Conservation (phyloP, 805 yeast genomes). For the Candida nonsorbophila region DNA sequence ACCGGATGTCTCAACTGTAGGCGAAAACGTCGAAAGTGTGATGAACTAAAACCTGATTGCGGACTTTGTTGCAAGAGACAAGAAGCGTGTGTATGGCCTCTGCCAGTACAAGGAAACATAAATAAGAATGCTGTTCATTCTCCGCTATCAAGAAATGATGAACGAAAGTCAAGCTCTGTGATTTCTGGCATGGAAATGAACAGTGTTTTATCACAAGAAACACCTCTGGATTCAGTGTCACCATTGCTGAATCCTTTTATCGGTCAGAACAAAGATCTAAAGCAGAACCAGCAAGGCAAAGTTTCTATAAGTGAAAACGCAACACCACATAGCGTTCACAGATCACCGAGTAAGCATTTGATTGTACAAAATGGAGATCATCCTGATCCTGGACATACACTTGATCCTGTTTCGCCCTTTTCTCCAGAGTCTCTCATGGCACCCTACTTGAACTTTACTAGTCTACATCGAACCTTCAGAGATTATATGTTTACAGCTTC, state of each 20-base stretch:
- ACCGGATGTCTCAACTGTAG: constrained; percentile 14
- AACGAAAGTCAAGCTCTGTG: too few species aligned
- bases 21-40: constrained; percentile 12
- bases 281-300: too few species aligned
- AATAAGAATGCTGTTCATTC: too few species aligned
- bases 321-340: too few species aligned
- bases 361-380: too few species aligned
- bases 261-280: too few species aligned
- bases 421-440: constrained; percentile 8
- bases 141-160: too few species aligned
- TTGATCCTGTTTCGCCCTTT: too few species aligned
- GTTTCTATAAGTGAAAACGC: too few species aligned
- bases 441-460: constrained; percentile 13
- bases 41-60: constrained; percentile 11
- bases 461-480: constrained; percentile 27
- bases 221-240: constrained; percentile 3
- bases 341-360: too few species aligned
- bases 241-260: constrained; percentile 5
- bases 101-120: too few species aligned
- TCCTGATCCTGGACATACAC: too few species aligned
- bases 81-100: constrained; percentile 9
- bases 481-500: constrained; percentile 31
- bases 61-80: constrained; percentile 9
- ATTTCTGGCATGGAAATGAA: neutral
- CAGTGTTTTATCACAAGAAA: neutral